phyloP scores from a whole-genome alignment of 768 basidiomycete species.

The Tulasnella sp. region DNA sequence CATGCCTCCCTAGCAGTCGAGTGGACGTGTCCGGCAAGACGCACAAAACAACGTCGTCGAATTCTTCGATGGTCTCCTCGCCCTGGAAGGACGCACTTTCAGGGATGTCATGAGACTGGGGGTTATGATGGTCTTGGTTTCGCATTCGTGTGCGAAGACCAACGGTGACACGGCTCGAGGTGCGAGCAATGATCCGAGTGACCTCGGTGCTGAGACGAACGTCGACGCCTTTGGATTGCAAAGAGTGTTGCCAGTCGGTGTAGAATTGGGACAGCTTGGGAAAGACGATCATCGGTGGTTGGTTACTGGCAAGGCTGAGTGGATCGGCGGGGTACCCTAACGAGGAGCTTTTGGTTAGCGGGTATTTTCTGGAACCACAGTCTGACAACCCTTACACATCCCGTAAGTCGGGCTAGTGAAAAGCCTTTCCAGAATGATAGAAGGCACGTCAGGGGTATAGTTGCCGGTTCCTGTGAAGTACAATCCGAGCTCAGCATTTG shows the following conservation, averaged over 20 bases:
- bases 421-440: constrained; percentile 35
- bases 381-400: neutral
- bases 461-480: constrained; percentile 36
- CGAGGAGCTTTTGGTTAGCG: neutral
- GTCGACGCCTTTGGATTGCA: constrained; percentile 27
- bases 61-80: constrained; percentile 35
- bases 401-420: constrained; percentile 16
- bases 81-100: constrained; percentile 35
- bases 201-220: constrained; percentile 15
- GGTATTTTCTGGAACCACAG: neutral
- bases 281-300: constrained; percentile 41
- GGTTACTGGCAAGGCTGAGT: constrained; percentile 34
- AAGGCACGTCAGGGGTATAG: constrained; percentile 40
- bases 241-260: constrained; percentile 35
- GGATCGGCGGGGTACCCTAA: constrained; percentile 38
- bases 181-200: constrained; percentile 15
- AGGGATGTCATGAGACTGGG: constrained; percentile 35
- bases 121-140: constrained; percentile 11
- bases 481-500: constrained; percentile 14
- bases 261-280: constrained; percentile 37
- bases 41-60: constrained; percentile 47
- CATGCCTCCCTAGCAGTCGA: constrained; percentile 41
- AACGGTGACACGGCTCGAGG: neutral
- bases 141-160: constrained; percentile 10
- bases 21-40: constrained; percentile 45